Base-by-base conservation (phyloP, 768 basidiomycete genomes). In the Plicaturopsis crispa region DNA sequence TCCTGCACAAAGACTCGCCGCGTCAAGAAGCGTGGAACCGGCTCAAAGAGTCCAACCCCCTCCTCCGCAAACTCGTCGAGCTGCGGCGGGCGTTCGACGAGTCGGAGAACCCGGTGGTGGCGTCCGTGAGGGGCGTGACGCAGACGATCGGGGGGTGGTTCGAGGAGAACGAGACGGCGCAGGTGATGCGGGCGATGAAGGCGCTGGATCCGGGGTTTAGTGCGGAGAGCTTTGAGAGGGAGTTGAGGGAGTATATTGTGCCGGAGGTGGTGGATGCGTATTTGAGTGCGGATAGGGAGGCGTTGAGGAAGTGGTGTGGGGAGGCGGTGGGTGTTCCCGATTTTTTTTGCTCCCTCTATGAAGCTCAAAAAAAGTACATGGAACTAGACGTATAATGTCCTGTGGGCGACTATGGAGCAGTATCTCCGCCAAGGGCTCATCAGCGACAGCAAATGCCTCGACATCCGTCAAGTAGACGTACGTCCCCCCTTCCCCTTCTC, bases 181-280 rank as follows among this genome's bases (percentile, higher is more conserved):
- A 87, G 57, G 94, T 98, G 21, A 80, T 84, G 52, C 73, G 88
- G 43, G 61, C 81, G 54, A 88, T 97, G 78, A 86, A 80, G 57
- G 56, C 67, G n/a, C 67, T 97, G 53, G 96, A 99, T 57, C 90
- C 96, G 4, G 56, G 61, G 19, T 99, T 96, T 63, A 80, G 74
- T 39, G 75, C 83, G 52, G 96, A 97, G 54, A 62, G 67, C 23
- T 98, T 96, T 53, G 84, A 90, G 52, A 71, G 83, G 42, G 96
- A 98, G 54, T 57, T 98, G 41, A 66, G 93, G 42, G 96, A 98
- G 61, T 99, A 97, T 52, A 99, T 99, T 45, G 78, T 99, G 3
- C 96, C 96, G 0, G 96, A 99, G 56, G 80, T 99, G 10, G 90
- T 99, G 5, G 96, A 99, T 54, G 94, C 92, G 19, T 97, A 96